These are phyloP conservation scores for Cladosporium colombiae DNA, from an alignment of 2,329 filamentous ascomycete genomes.

Conservation along the genomic window DNA sequence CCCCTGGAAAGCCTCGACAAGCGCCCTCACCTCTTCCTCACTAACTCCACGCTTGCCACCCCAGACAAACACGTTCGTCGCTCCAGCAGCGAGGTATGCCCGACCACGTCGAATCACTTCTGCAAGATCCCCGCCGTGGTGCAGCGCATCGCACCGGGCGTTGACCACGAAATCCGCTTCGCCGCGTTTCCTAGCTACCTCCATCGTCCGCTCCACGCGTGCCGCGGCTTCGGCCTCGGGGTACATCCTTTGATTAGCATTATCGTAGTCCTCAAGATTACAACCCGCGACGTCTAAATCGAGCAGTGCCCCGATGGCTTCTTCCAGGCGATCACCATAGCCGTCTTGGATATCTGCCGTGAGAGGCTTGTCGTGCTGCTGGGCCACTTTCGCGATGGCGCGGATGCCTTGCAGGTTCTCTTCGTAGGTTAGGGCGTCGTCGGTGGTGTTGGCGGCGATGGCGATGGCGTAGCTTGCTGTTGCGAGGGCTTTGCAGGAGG, in stretches of 20 bases:
- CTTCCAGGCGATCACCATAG: slow-evolving; percentile 42
- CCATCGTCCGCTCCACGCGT: slow-evolving; percentile 48
- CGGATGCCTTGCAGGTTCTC: slow-evolving; percentile 53
- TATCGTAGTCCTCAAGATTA: slow-evolving; percentile 58
- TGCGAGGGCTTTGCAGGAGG: slow-evolving; percentile 44
- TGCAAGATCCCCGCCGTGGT: slow-evolving; percentile 43
- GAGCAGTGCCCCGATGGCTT: slow-evolving; percentile 52
- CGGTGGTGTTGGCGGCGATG: slow-evolving; percentile 35
- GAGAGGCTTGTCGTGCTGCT: slow-evolving; percentile 49
- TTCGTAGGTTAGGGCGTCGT: slow-evolving; percentile 49
- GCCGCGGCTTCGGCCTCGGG: slow-evolving; percentile 50
- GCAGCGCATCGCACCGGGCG: slow-evolving; percentile 59
- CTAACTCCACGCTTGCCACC: slow-evolving; percentile 51
- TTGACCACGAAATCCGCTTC: slow-evolving; percentile 60
- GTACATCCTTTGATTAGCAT: slow-evolving; percentile 39
- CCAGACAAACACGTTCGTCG: slow-evolving; percentile 63
- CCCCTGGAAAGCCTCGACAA: slow-evolving; percentile 54
- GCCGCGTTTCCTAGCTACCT: slow-evolving; percentile 48
- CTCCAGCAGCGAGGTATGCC: slow-evolving; percentile 60
- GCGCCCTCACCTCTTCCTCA: slow-evolving; percentile 48
- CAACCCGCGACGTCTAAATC: slow-evolving; percentile 56
- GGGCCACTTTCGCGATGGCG: slow-evolving; percentile 48
- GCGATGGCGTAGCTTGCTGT: slow-evolving; percentile 42
- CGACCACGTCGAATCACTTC: slow-evolving; percentile 57
- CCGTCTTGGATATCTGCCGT: slow-evolving; percentile 64